Conservation (phyloP, 148 eudicot genomes). For the Arbutus unedo region DNA sequence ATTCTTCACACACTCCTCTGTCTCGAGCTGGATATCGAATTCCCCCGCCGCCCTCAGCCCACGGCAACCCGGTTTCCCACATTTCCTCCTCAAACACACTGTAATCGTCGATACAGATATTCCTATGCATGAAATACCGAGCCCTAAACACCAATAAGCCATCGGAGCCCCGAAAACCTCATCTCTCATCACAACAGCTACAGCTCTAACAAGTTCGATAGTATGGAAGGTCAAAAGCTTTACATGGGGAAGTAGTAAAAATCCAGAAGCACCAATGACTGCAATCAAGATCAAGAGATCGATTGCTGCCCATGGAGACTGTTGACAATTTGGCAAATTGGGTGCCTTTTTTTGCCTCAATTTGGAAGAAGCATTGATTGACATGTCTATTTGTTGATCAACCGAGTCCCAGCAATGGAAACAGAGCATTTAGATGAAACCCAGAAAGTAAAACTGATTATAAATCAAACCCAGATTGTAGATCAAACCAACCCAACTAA, state of each 20-base stretch:
- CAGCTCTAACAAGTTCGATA: slow-evolving; percentile 34
- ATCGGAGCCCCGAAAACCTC: slow-evolving; percentile 59
- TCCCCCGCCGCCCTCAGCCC: slow-evolving; percentile 71
- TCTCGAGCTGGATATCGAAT: slow-evolving; percentile 78
- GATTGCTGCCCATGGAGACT: slow-evolving; percentile 59
- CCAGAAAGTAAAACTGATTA: slow-evolving; percentile 6
- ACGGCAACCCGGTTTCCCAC: slow-evolving; percentile 68
- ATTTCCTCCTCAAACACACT: slow-evolving; percentile 46
- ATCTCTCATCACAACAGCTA: slow-evolving; percentile 38
- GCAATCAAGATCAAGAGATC: slow-evolving; percentile 71
- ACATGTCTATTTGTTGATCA: slow-evolving; percentile 53
- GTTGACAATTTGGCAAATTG: slow-evolving; percentile 46
- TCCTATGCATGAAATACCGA: slow-evolving; percentile 53
- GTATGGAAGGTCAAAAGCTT: slow-evolving; percentile 27
- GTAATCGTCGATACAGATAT: slow-evolving; percentile 61
- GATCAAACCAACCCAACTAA: background rate
- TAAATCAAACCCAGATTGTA: background rate
- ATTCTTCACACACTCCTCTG: slow-evolving; percentile 62
- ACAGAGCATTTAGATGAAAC: slow-evolving; percentile 35
- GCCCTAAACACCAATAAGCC: slow-evolving; percentile 65
- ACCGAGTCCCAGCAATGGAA: slow-evolving; percentile 34
- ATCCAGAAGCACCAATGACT: slow-evolving; percentile 62
- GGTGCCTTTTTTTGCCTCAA: slow-evolving; percentile 38
- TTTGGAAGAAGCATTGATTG: slow-evolving; percentile 38
- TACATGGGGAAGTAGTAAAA: slow-evolving; percentile 59